Percentiles rank a stretch among this genome's conserved stretches.
phyloP scores from a whole-genome alignment of 805 yeast genomes.

The Ogataea zsoltii region DNA sequence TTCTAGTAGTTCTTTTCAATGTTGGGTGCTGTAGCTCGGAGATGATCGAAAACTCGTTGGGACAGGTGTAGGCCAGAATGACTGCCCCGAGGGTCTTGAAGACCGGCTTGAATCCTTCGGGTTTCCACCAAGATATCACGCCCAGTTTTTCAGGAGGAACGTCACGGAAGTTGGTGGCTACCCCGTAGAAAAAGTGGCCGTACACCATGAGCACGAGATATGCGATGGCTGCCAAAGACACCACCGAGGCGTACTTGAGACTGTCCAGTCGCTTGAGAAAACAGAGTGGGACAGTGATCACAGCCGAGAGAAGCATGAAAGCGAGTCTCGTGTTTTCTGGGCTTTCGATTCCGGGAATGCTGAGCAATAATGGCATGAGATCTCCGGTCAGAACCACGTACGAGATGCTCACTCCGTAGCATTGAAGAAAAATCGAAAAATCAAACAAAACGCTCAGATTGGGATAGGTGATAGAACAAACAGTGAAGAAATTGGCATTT shows the following conservation, averaged over 20 bases:
- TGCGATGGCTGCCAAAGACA: slow-evolving; percentile 66
- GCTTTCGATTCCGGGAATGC: slow-evolving; percentile 37
- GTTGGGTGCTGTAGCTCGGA: slow-evolving; percentile 63
- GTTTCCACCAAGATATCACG: slow-evolving; percentile 40
- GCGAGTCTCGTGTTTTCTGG: slow-evolving; percentile 40
- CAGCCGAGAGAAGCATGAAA: slow-evolving; percentile 53
- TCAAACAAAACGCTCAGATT: slow-evolving; percentile 70
- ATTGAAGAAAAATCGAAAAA: slow-evolving; percentile 70
- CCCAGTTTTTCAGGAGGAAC: slow-evolving; percentile 47
- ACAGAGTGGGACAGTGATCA: slow-evolving; percentile 63
- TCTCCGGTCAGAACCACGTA: slow-evolving; percentile 78
- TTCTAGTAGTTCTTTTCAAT: slow-evolving; percentile 45
- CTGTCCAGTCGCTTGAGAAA: slow-evolving; percentile 64
- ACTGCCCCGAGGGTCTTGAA: slow-evolving; percentile 71
- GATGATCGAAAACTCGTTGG: slow-evolving; percentile 75
- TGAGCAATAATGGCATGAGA: slow-evolving; percentile 58
- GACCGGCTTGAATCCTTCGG: slow-evolving; percentile 44
- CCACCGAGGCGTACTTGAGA: slow-evolving; percentile 67
- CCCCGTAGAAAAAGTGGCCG: slow-evolving; percentile 42
- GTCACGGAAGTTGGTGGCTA: slow-evolving; percentile 35
- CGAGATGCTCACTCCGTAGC: slow-evolving; percentile 75
- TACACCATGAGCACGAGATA: slow-evolving; percentile 60
- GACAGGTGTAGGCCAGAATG: slow-evolving; percentile 81
- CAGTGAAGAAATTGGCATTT: slow-evolving; percentile 68
- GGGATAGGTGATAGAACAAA: slow-evolving; percentile 74